These are phyloP conservation scores for Brettanomyces naardenensis DNA, from an alignment of 805 yeast genomes.

Conservation along the genomic window DNA sequence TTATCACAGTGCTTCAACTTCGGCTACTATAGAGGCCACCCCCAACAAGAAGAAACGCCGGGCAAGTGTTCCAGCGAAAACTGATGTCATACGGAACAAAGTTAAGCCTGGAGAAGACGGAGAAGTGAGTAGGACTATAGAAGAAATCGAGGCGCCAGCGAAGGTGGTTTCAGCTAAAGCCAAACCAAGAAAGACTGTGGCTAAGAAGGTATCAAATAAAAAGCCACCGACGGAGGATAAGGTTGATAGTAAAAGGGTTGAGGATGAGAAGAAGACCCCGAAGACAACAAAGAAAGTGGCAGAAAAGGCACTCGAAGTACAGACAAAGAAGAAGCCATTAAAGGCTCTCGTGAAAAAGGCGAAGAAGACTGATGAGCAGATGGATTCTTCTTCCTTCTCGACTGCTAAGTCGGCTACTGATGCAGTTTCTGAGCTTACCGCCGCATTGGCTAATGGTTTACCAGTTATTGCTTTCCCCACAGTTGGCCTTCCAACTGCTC, in stretches of 20 bases:
- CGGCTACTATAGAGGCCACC: slow-evolving; percentile 4
- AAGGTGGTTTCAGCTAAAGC: no score
- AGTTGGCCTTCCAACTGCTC: no score
- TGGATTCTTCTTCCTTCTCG: no score
- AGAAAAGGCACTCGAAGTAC: background rate
- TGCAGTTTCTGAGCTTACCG: no score
- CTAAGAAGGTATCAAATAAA: slow-evolving; percentile 1
- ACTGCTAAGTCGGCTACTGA: no score
- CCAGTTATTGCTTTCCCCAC: no score
- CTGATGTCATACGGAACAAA: slow-evolving; percentile 17
- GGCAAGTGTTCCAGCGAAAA: slow-evolving; percentile 25
- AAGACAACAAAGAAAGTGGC: background rate
- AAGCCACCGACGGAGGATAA: background rate
- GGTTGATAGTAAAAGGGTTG: background rate
- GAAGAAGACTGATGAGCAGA: no score
- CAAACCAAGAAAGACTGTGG: background rate
- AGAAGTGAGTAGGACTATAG: slow-evolving; percentile 4
- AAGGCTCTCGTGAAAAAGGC: background rate
- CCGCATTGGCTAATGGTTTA: no score
- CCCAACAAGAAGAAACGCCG: slow-evolving; percentile 8
- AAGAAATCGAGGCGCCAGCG: background rate
- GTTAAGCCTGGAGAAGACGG: slow-evolving; percentile 10
- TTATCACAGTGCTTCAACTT: slow-evolving; percentile 12
- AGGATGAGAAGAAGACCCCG: background rate
- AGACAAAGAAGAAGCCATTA: background rate